phyloP scores from a whole-genome alignment of 2,329 filamentous ascomycete genomes.

The Colletotrichum zoysiae region DNA sequence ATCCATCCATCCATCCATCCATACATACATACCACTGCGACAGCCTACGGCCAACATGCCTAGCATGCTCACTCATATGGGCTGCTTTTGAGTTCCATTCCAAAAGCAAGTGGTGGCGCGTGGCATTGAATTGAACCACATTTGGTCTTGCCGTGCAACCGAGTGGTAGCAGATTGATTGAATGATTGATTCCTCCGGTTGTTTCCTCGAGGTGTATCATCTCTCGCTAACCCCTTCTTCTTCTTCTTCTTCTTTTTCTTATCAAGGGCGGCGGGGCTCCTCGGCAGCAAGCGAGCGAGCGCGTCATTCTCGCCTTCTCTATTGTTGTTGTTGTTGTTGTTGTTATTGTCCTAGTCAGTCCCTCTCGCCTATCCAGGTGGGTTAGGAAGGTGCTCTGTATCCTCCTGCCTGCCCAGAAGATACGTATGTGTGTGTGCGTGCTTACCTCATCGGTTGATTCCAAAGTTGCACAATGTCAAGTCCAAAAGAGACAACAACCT shows the following conservation, averaged over 20 bases:
- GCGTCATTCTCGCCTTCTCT: slow-evolving; percentile 24
- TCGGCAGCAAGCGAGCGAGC: neutral
- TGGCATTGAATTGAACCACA: neutral
- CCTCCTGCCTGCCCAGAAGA: neutral
- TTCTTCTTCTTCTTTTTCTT: no score
- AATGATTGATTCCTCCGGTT: neutral
- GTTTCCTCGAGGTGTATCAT: slow-evolving; percentile 19
- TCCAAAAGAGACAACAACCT: slow-evolving; percentile 22
- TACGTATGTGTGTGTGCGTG: no score
- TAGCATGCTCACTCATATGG: neutral
- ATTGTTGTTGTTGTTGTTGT: no score
- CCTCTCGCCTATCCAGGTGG: neutral
- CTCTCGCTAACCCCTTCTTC: neutral
- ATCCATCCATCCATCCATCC: no score
- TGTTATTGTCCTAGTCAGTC: neutral
- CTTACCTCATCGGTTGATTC: slow-evolving; percentile 10
- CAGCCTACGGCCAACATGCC: neutral
- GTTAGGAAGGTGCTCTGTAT: neutral
- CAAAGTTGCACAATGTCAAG: slow-evolving; percentile 4
- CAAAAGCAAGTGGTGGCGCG: no score
- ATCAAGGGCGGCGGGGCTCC: neutral
- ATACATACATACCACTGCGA: no score
- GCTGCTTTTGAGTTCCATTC: neutral
- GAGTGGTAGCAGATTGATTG: no score
- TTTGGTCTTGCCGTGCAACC: neutral